These are phyloP conservation scores for Carex myosuroides DNA, from an alignment of 176 grass and related monocot genomes.

Conservation along the genomic window DNA sequence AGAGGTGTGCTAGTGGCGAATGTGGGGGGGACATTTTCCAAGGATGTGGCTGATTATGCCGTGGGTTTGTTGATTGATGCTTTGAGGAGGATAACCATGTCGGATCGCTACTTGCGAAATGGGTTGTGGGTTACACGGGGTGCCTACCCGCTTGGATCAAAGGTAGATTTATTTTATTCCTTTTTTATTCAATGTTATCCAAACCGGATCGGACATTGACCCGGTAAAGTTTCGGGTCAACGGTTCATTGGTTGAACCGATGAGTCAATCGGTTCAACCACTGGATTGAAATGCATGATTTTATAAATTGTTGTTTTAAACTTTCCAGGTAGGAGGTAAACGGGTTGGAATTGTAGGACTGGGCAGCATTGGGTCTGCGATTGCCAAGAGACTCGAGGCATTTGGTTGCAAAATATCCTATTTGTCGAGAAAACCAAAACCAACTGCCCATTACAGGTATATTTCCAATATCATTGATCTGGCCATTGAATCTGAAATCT, in stretches of 20 bases:
- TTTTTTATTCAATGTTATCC: not conserved
- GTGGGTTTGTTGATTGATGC: constrained; percentile 38
- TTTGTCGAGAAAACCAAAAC: constrained; percentile 28
- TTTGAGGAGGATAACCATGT: constrained; percentile 29
- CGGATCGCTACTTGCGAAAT: constrained; percentile 28
- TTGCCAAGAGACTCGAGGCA: constrained; percentile 43
- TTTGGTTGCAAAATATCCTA: constrained; percentile 42
- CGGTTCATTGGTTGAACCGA: no score
- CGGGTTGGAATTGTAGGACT: constrained; percentile 51
- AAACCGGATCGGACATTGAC: no score
- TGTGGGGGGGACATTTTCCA: constrained; percentile 26
- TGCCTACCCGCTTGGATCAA: not conserved
- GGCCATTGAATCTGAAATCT: constrained; percentile 27
- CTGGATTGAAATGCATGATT: not conserved
- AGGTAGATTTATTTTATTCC: no score
- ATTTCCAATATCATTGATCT: not conserved
- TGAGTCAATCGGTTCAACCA: not conserved
- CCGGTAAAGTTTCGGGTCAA: no score
- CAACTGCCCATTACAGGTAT: constrained; percentile 10
- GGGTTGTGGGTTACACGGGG: constrained; percentile 11
- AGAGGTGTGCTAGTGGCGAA: constrained; percentile 38
- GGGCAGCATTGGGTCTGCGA: constrained; percentile 39
- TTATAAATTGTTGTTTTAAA: not conserved
- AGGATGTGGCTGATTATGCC: constrained; percentile 34
- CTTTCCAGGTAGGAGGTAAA: constrained; percentile 35